Conservation (phyloP, 768 basidiomycete species). For the Boletus reticuloceps region DNA sequence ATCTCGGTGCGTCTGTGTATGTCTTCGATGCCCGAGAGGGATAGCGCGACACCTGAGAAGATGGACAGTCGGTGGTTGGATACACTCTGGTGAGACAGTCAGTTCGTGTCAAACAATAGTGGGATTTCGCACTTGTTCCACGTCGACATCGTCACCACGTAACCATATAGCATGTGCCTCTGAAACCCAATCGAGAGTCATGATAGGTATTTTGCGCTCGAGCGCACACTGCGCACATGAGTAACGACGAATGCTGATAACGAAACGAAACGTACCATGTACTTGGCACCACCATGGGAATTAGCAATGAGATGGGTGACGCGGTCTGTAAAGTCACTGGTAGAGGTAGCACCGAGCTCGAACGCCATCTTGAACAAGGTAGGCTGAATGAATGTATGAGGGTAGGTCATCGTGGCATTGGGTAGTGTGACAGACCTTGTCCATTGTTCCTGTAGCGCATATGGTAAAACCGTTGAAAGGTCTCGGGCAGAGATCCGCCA, state of each 20-base stretch:
- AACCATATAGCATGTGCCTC: slow-evolving; percentile 75
- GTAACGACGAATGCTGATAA: background rate
- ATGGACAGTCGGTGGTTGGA: slow-evolving; percentile 62
- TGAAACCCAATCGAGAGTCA: slow-evolving; percentile 74
- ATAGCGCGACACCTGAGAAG: slow-evolving; percentile 69
- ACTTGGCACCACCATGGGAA: slow-evolving; percentile 84
- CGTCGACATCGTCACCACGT: slow-evolving; percentile 74
- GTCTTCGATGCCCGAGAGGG: slow-evolving; percentile 74
- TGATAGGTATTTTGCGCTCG: slow-evolving; percentile 75
- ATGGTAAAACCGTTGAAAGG: slow-evolving; percentile 65
- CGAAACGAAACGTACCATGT: slow-evolving; percentile 50
- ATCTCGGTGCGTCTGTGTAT: slow-evolving; percentile 59
- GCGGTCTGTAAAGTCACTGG: slow-evolving; percentile 73
- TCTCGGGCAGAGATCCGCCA: slow-evolving; percentile 53
- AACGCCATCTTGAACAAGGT: slow-evolving; percentile 71
- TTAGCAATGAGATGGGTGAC: slow-evolving; percentile 87
- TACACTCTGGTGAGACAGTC: slow-evolving; percentile 45
- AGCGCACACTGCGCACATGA: slow-evolving; percentile 65
- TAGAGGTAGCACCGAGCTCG: slow-evolving; percentile 74
- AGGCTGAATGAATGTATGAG: slow-evolving; percentile 40
- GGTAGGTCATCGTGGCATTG: background rate
- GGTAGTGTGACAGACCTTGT: slow-evolving; percentile 56
- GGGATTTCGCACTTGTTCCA: slow-evolving; percentile 48
- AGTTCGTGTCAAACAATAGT: background rate
- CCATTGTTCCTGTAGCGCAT: slow-evolving; percentile 74